Percentiles rank a stretch among this genome's conserved stretches.
phyloP scores from a whole-genome alignment of 169 alveolate genomes.

The Plasmodium gallinaceum region DNA sequence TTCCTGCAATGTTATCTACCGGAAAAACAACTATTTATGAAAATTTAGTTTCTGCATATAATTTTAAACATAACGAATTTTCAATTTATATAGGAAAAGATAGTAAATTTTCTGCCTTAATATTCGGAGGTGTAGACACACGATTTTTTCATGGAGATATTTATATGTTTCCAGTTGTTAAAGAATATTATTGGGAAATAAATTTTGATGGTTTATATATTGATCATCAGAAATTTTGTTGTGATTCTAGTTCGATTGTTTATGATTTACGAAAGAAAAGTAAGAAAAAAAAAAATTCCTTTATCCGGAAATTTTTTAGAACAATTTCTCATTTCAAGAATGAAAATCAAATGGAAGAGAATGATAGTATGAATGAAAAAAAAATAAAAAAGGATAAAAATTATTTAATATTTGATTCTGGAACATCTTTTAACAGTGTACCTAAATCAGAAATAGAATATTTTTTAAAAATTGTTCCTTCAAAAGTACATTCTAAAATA shows the following conservation, averaged over 20 bases:
- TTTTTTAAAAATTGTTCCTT: constrained; percentile 81
- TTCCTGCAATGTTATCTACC: constrained; percentile 88
- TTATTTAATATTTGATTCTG: constrained; percentile 92
- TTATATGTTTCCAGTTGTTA: constrained; percentile 89
- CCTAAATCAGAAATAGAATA: constrained; percentile 85
- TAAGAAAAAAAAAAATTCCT: constrained; percentile 1
- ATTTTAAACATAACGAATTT: constrained; percentile 45
- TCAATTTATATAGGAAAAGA: constrained; percentile 69
- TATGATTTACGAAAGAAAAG: constrained; percentile 31
- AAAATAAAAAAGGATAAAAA: constrained; percentile 74
- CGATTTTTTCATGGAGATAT: constrained; percentile 85
- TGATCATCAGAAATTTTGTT: constrained; percentile 90
- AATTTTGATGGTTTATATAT: constrained; percentile 85
- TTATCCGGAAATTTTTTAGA: constrained; percentile 19
- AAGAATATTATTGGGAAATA: constrained; percentile 93
- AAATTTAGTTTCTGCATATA: constrained; percentile 24
- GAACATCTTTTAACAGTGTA: constrained; percentile 91
- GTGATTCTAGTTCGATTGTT: constrained; percentile 78
- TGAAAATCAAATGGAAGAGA: not conserved
- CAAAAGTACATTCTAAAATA: constrained; percentile 55
- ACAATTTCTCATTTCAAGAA: not conserved
- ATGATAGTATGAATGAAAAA: constrained; percentile 1
- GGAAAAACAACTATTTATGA: constrained; percentile 82
- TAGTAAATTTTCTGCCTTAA: constrained; percentile 84
- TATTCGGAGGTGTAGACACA: constrained; percentile 91